These are phyloP conservation scores for Beauveria varroae DNA, from an alignment of 2,329 filamentous ascomycete species.

Conservation along the genomic window DNA sequence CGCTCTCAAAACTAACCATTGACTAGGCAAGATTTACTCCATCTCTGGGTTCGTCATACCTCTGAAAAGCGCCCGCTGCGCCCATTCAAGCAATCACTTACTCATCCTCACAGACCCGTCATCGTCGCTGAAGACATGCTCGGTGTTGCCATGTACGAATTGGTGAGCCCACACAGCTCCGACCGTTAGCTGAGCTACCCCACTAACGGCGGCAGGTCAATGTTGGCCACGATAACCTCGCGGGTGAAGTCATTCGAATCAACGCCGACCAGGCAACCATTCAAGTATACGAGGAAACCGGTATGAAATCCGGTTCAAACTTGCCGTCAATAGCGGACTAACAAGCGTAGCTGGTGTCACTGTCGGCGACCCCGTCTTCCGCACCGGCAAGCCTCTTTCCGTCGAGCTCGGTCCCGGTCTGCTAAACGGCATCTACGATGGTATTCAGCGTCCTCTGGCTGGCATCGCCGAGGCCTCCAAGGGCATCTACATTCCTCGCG, in stretches of 20 bases:
- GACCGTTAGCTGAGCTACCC: not conserved
- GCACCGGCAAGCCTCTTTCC: slow-evolving; percentile 92
- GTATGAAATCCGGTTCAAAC: slow-evolving; percentile 40
- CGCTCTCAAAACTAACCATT: not conserved
- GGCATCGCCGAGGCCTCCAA: slow-evolving; percentile 69
- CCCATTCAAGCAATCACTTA: slow-evolving; percentile 22
- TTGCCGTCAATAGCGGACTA: slow-evolving; percentile 10
- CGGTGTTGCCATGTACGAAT: slow-evolving; percentile 98
- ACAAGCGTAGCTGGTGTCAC: slow-evolving; percentile 69
- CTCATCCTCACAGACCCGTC: slow-evolving; percentile 58
- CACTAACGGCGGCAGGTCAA: slow-evolving; percentile 54
- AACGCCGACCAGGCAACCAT: slow-evolving; percentile 92
- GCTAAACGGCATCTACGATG: slow-evolving; percentile 99
- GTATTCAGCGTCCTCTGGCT: slow-evolving; percentile 91
- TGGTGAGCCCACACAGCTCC: slow-evolving; percentile 49
- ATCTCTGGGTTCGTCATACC: slow-evolving; percentile 48
- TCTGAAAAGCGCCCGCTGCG: not conserved
- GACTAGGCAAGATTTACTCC: slow-evolving; percentile 53
- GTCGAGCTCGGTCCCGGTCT: slow-evolving; percentile 95
- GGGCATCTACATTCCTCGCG: slow-evolving; percentile 96
- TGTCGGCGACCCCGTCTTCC: slow-evolving; percentile 84
- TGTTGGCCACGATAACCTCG: slow-evolving; percentile 85
- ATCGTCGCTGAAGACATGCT: slow-evolving; percentile 97
- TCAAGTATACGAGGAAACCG: slow-evolving; percentile 98
- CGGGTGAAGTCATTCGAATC: slow-evolving; percentile 97